Base-by-base conservation (phyloP, 2,329 filamentous ascomycete genomes). In the Tolypocladium endophyticum region DNA sequence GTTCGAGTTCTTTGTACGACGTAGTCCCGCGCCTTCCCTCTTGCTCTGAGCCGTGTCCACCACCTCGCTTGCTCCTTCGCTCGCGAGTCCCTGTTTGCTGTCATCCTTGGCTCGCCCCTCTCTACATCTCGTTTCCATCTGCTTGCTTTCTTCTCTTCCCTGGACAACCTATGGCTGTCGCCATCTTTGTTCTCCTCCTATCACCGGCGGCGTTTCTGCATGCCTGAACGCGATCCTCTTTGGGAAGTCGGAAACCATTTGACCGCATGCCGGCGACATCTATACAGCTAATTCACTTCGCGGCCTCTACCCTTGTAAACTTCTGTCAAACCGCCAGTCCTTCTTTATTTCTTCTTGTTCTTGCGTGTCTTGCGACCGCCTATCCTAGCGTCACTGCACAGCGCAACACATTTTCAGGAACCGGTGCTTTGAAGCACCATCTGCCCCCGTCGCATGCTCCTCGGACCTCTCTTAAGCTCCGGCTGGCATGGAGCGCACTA, bases 401-500 rank as follows among this genome's bases (percentile, higher is more conserved):
- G 30, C 30, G 50, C 28, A 35, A n/a, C 12, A 53, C n/a, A n/a
- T 9, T 30, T 28, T 52, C 28, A 7, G 18, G 1, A 30, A 3
- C 6, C 12, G 14, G n/a, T 20, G n/a, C 45, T n/a, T 41, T 16
- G 28, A 30, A 4, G 4, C 28, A 9, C n/a, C 14, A 20, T 39
- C 23, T 7, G 14, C 9, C n/a, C n/a, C 16, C 9, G 2, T 56
- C 54, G 56, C 55, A 50, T 60, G 56, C 47, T 39, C 1, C 5
- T 7, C 41, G 20, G 11, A 16, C 7, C 33, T 35, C 35, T 12
- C 53, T 18, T 3, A 18, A 41, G 38, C 50, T 47, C 58, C 20
- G 4, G 35, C 35, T 25, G 58, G 55, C 35, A 71, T 70, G 70
- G 68, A 66, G 59, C 67, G 64, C 57, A 64, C 63, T 20, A 64